phyloP scores from a whole-genome alignment of 192 early-diverging fungal species.

The Coemansia sp. region DNA sequence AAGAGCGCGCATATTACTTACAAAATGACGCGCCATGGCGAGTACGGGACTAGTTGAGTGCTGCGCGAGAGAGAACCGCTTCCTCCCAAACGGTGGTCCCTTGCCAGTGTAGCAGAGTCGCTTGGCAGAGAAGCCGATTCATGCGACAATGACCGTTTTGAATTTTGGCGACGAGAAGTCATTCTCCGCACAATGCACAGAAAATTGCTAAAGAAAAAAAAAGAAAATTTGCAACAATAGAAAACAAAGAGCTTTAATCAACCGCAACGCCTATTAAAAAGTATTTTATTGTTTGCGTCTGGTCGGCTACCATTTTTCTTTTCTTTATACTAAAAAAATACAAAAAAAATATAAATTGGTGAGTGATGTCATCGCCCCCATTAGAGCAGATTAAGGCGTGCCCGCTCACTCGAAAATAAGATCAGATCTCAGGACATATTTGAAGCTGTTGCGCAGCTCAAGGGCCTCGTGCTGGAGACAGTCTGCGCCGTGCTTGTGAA shows the following conservation, averaged over 20 bases:
- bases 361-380: neutral
- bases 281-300: too few species aligned
- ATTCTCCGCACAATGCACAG: neutral
- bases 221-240: neutral
- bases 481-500: conserved; percentile 62
- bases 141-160: conserved; percentile 28
- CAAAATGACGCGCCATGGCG: conserved; percentile 49
- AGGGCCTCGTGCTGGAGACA: conserved; percentile 61
- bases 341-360: too few species aligned
- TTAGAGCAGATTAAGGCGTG: neutral
- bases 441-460: conserved; percentile 55
- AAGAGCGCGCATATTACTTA: conserved; percentile 11
- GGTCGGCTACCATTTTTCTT: too few species aligned
- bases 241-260: too few species aligned
- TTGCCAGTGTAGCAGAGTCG: neutral
- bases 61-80: conserved; percentile 3
- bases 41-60: conserved; percentile 48
- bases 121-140: conserved; percentile 7
- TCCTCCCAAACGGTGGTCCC: neutral
- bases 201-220: neutral
- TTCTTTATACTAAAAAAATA: too few species aligned
- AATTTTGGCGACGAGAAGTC: conserved; percentile 7
- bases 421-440: conserved; percentile 61
- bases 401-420: conserved; percentile 47
- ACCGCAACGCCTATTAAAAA: too few species aligned